Conservation (phyloP, 2,329 filamentous ascomycete genomes). For the Monosporascus sp. region DNA sequence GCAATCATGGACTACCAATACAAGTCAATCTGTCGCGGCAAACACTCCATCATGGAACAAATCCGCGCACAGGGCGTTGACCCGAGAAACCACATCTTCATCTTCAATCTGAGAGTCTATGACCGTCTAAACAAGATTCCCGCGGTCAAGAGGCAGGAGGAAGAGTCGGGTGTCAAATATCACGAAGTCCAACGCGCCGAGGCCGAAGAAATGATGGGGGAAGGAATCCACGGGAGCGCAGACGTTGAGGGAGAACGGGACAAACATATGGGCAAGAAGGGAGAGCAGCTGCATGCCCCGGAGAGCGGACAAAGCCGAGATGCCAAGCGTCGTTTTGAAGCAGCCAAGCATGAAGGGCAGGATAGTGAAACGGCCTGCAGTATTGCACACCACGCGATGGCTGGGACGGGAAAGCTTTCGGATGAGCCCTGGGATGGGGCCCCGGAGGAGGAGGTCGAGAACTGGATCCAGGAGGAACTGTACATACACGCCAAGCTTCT, state of each 20-base stretch:
- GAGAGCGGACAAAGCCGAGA: slow-evolving; percentile 35
- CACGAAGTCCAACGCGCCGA: slow-evolving; percentile 82
- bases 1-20: slow-evolving; percentile 99
- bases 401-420: slow-evolving; percentile 52
- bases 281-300: slow-evolving; percentile 30
- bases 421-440: slow-evolving; percentile 75
- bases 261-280: slow-evolving; percentile 41
- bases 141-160: slow-evolving; percentile 67
- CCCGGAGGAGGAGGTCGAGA: slow-evolving; percentile 69
- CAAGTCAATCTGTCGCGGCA: slow-evolving; percentile 88
- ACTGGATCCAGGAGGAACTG: slow-evolving; percentile 92
- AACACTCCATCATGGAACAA: slow-evolving; percentile 83
- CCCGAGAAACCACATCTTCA: slow-evolving; percentile 75
- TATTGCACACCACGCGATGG: slow-evolving; percentile 79
- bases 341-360: slow-evolving; percentile 32
- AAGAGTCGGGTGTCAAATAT: slow-evolving; percentile 77
- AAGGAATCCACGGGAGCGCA: slow-evolving; percentile 59
- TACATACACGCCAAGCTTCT: slow-evolving; percentile 92
- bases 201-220: slow-evolving; percentile 81
- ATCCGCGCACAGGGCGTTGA: slow-evolving; percentile 70
- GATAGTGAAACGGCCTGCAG: slow-evolving; percentile 38
- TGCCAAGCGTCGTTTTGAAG: slow-evolving; percentile 49
- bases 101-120: slow-evolving; percentile 91
- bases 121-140: slow-evolving; percentile 85
- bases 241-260: slow-evolving; percentile 42